These are phyloP conservation scores for Fusarium sp. DNA, from an alignment of 2,329 filamentous ascomycete genomes.

Conservation along the genomic window DNA sequence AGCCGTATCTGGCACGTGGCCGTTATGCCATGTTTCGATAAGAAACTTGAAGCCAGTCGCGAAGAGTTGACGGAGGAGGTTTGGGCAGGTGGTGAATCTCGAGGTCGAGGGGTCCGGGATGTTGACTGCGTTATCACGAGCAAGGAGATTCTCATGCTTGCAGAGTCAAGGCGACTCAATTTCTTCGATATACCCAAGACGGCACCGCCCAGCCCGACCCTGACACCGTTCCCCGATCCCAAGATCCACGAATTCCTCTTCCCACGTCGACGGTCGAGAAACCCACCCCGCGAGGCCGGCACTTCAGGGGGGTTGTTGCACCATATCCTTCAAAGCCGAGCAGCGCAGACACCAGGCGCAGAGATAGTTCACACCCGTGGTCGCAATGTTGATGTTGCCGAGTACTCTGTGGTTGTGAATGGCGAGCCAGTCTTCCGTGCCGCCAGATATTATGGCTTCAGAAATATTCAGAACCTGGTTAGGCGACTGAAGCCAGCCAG, in stretches of 20 bases:
- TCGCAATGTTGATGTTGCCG: constrained; percentile 90
- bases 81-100: constrained; percentile 69
- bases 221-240: constrained; percentile 77
- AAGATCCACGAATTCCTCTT: constrained; percentile 81
- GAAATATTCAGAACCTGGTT: constrained; percentile 98
- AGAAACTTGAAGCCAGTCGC: constrained; percentile 95
- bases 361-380: constrained; percentile 78
- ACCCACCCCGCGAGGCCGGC: constrained; percentile 70
- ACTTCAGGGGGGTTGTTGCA: constrained; percentile 91
- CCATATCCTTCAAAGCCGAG: constrained; percentile 82
- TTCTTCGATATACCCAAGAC: constrained; percentile 78
- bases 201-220: constrained; percentile 57
- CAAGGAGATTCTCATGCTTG: constrained; percentile 91
- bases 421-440: constrained; percentile 77
- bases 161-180: constrained; percentile 80
- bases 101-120: constrained; percentile 76
- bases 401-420: constrained; percentile 76
- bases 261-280: constrained; percentile 58
- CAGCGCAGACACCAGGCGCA: constrained; percentile 77
- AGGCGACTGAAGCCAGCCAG: constrained; percentile 87
- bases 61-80: constrained; percentile 87
- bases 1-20: constrained; percentile 93
- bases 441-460: constrained; percentile 95
- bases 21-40: constrained; percentile 99
- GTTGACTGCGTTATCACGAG: constrained; percentile 99